Percentiles rank a stretch among this genome's conserved stretches.
phyloP scores from a whole-genome alignment of 805 yeast species.

The Blastobotrys muscicola region DNA sequence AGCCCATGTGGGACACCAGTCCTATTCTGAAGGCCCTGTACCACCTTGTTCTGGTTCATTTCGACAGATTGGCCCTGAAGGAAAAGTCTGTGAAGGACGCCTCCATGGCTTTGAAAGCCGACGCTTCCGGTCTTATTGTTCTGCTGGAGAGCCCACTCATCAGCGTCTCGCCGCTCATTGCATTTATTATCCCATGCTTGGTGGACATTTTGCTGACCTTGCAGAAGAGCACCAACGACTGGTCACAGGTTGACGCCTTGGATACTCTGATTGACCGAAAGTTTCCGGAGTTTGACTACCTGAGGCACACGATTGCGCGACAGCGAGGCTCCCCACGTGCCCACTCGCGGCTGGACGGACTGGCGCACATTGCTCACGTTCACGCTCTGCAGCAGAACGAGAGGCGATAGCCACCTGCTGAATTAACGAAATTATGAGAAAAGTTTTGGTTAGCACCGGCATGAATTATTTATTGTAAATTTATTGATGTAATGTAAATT shows the following conservation, averaged over 20 bases:
- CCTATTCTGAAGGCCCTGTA: slow-evolving; percentile 19
- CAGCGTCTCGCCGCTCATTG: slow-evolving; percentile 16
- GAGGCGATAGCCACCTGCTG: too few species aligned
- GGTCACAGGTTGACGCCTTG: slow-evolving; percentile 8
- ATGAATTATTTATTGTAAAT: too few species aligned
- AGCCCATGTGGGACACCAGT: slow-evolving; percentile 17
- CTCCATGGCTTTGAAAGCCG: slow-evolving; percentile 1
- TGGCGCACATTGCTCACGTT: slow-evolving; percentile 17
- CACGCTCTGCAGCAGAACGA: slow-evolving; percentile 6
- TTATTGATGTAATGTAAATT: too few species aligned
- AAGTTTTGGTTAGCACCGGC: too few species aligned
- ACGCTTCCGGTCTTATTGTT: slow-evolving; percentile 8
- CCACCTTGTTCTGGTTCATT: slow-evolving; percentile 5
- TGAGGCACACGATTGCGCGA: slow-evolving; percentile 5
- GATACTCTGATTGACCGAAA: slow-evolving; percentile 11
- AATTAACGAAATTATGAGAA: too few species aligned
- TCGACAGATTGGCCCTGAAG: slow-evolving; percentile 4
- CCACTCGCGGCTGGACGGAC: slow-evolving; percentile 14
- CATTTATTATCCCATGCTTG: slow-evolving; percentile 13
- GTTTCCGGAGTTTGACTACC: slow-evolving; percentile 10
- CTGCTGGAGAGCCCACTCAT: slow-evolving; percentile 17
- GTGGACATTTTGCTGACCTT: slow-evolving; percentile 7
- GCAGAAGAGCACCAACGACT: neutral
- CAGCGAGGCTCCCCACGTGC: slow-evolving; percentile 1
- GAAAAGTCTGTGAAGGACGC: neutral